Base-by-base conservation (phyloP, 2,329 filamentous ascomycete species). In the Tympanopsis confertula region DNA sequence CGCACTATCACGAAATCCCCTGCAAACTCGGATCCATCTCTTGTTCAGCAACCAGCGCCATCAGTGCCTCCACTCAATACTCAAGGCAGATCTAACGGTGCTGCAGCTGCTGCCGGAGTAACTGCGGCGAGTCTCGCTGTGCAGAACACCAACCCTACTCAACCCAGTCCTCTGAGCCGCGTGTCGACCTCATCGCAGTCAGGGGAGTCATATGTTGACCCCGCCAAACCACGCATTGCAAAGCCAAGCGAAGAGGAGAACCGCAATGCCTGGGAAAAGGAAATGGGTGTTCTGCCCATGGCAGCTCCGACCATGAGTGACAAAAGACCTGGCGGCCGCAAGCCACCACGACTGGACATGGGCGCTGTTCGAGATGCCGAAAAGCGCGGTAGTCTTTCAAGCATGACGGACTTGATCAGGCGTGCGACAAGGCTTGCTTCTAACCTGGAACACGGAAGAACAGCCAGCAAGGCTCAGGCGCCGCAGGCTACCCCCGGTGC, bases 401-500 rank as follows among this genome's bases (percentile, higher is more conserved):
- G 74, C 52, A 58, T 82, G 22, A 69, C 75, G 4, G 78, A 82
- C 50, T 57, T 82, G 42, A 82, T 82, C 44, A 63, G 67, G 44
- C 65, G 78, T 47, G 78, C 78, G 2, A 82, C 76, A 2, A 69
- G 65, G 44, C 58, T 82, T n/a, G 77, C 77, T n/a, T 68, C 75
- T 1, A 80, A 80, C 46, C 63, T 82, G 17, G 78, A 82, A 50
- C 70, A 72, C 41, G 77, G 76, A 35, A 69, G 62, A 45, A 79
- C 77, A 15, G 75, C 75, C 12, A 79, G 74, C 50, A 63, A 70
- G 40, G 55, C 42, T 44, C 50, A 41, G 54, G 50, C 38, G 44
- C 46, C 30, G 53, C 57, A 38, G 39, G 49, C 32, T 44, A 41
- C 44, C 20, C 41, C 29, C 18, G 28, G 41, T 36, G 42, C 37